Base-by-base conservation (phyloP, 768 basidiomycete species). In the Boletus pseudo-olivaceus region DNA sequence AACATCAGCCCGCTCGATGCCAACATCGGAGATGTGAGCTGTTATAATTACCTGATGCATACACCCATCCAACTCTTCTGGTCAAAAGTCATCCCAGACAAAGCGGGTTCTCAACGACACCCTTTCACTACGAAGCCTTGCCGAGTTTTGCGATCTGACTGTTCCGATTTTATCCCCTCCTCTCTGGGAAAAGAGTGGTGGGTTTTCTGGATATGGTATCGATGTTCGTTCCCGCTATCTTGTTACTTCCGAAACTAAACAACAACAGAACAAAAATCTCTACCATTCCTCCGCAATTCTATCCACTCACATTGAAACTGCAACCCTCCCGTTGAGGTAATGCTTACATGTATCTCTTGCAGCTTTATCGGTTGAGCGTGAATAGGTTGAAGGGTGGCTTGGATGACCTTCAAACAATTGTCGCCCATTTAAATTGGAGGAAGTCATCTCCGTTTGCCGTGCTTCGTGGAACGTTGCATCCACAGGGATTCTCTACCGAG, bases 51-150 rank as follows among this genome's bases (percentile, higher is more conserved):
- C 14, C 46, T 53, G 42, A 47, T 48, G 38, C 51, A 19, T 32
- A 27, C 26, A 38, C 47, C 27, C 50, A 40, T n/a, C 30, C 38
- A 59, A 54, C 17, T 27, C 27, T 29, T n/a, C 2, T 35, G 15
- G 47, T 47, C 38, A 29, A 39, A 54, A 81, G 79, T 61, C 62
- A 20, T 64, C 59, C 37, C 68, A 71, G 29, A 72, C 71, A 26
- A 76, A 72, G 59, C 77, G 72, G 56, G 67, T 79, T 15, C 58
- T 90, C 53, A 87, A 86, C 46, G 88, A 90, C 59, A 80, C 82
- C 4, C 71, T 87, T 19, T 82, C 77, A 68, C 67, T 86, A 42
- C 79, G 76, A 59, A 68, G 73, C 46, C 69, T 82, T 30, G 67
- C 73, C 53, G 82, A 84, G 48, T 61, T 80, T 34, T 76, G 78